Percentiles rank a stretch among this genome's conserved stretches.
These are phyloP conservation scores for Trichoderma brevicompactum DNA, from an alignment of 2,329 filamentous ascomycete species.

Conservation along the genomic window DNA sequence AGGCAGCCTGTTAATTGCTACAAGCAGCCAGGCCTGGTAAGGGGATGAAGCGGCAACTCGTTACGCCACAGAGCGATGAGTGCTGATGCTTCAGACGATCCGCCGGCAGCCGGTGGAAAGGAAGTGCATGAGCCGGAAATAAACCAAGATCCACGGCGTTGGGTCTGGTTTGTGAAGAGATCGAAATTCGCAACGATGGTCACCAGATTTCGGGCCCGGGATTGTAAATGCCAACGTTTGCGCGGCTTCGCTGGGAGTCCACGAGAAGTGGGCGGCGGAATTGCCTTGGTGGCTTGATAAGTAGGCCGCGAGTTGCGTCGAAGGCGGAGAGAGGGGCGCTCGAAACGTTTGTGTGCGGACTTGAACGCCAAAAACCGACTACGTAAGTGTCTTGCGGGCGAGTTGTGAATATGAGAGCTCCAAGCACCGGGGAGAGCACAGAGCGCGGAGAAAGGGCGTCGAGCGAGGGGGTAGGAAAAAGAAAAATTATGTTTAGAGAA, in stretches of 20 bases:
- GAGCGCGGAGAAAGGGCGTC: not conserved
- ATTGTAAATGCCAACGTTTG: not conserved
- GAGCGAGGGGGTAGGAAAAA: not conserved
- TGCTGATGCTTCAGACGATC: slow-evolving; percentile 3
- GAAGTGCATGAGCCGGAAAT: slow-evolving; percentile 6
- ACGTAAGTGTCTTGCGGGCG: not conserved
- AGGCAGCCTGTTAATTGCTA: slow-evolving; percentile 26
- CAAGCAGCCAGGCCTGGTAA: slow-evolving; percentile 20
- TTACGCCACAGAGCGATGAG: not conserved
- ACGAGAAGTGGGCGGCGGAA: slow-evolving; percentile 10
- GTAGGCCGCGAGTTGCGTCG: slow-evolving; percentile 17
- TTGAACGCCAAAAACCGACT: not conserved
- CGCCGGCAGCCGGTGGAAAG: not conserved
- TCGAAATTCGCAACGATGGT: not conserved
- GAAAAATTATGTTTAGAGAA: not conserved
- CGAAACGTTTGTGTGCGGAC: slow-evolving; percentile 3
- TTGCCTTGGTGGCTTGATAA: slow-evolving; percentile 23
- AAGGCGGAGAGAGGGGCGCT: slow-evolving; percentile 17
- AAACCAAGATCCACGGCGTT: not conserved
- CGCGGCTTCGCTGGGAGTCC: not conserved
- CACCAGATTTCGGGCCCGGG: not conserved
- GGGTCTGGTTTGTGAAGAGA: not conserved
- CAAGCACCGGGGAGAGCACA: too few relatives aligned
- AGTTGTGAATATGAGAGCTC: not conserved
- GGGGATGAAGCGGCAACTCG: not conserved